These are phyloP conservation scores for Calonectria leucothoes DNA, from an alignment of 2,329 filamentous ascomycete genomes.

Conservation along the genomic window DNA sequence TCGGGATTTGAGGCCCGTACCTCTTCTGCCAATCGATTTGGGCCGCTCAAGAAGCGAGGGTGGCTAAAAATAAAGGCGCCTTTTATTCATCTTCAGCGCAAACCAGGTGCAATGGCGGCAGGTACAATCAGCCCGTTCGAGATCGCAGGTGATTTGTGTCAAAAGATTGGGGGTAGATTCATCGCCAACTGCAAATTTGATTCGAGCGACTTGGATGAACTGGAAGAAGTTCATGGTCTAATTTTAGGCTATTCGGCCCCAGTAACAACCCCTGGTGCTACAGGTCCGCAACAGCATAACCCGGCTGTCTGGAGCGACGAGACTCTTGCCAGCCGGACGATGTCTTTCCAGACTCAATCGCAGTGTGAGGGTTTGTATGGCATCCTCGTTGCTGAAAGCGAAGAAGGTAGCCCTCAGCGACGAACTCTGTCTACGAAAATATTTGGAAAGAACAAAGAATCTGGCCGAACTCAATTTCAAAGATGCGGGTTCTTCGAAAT, in stretches of 20 bases:
- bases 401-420: not conserved
- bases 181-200: conserved; percentile 7
- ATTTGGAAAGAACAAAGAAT: conserved; percentile 3
- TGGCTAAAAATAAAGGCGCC: conserved; percentile 12
- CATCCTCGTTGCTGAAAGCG: not conserved
- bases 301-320: not conserved
- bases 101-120: not conserved
- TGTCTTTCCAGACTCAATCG: not conserved
- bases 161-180: not conserved
- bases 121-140: not conserved
- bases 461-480: not conserved
- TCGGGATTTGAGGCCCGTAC: not conserved
- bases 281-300: not conserved
- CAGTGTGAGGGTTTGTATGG: not conserved
- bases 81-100: not conserved
- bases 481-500: conserved; percentile 7
- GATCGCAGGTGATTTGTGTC: not conserved
- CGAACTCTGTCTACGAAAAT: not conserved
- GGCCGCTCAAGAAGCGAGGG: conserved; percentile 3
- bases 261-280: not conserved
- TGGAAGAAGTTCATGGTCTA: not conserved
- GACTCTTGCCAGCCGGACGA: not conserved
- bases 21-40: conserved; percentile 5
- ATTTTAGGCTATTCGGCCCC: conserved; percentile 2
- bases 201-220: not conserved